Evolutionary conservation across 1,284 basidiomycete genomes (phyloP).

Genomic region (Pulveroboletus sp.): DNA sequence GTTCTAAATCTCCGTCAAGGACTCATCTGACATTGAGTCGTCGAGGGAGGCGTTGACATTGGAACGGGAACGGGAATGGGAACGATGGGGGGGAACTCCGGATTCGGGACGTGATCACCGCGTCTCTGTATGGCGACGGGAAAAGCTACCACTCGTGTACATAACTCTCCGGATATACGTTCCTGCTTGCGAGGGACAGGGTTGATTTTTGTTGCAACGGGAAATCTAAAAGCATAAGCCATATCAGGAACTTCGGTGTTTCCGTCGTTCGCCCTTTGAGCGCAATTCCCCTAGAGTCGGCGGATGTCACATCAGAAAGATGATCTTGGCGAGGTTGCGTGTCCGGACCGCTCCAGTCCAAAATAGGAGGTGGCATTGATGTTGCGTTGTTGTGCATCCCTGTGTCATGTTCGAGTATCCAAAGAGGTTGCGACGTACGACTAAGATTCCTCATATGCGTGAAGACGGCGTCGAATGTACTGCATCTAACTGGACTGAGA

Average conservation of each 20-base stretch:
- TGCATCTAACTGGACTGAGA: neutral
- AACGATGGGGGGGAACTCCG: neutral
- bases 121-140: neutral
- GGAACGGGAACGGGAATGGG: too few species aligned
- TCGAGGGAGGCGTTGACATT: neutral
- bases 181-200: neutral
- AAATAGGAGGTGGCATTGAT: neutral
- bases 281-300: neutral
- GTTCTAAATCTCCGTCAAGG: slow-evolving; percentile 9
- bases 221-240: neutral
- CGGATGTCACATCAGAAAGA: neutral
- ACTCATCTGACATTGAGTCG: neutral
- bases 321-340: neutral
- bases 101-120: neutral
- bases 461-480: neutral
- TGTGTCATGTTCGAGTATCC: neutral
- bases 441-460: neutral
- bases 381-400: neutral
- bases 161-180: neutral
- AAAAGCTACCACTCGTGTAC: neutral
- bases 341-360: neutral
- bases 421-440: too few species aligned
- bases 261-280: neutral
- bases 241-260: neutral
- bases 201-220: neutral